A percentile compares a stretch with the other conserved stretches of the same genome.
phyloP scores from a whole-genome alignment of 805 yeast species.

The Myxozyma geophila region DNA sequence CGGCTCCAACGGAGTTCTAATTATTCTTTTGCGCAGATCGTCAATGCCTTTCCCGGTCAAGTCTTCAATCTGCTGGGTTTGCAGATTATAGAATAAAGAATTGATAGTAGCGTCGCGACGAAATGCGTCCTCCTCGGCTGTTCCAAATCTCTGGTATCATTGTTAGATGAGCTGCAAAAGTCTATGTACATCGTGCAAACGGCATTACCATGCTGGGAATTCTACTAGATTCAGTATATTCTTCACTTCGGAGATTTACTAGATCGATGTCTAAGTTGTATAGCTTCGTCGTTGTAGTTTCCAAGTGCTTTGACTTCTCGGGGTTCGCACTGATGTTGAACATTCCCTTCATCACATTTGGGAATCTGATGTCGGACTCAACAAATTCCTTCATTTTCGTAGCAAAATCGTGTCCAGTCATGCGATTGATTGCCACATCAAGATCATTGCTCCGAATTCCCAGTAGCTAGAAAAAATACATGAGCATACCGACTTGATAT shows the following conservation, averaged over 20 bases:
- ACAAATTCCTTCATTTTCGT: slow-evolving; percentile 59
- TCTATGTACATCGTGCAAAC: neutral
- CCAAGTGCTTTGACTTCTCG: slow-evolving; percentile 93
- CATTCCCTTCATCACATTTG: slow-evolving; percentile 28
- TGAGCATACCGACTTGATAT: too few relatives aligned
- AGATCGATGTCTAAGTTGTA: slow-evolving; percentile 88
- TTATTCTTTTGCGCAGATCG: slow-evolving; percentile 70
- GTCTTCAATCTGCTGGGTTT: slow-evolving; percentile 75
- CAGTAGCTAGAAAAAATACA: slow-evolving; percentile 53
- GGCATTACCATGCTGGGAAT: slow-evolving; percentile 61
- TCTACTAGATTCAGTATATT: slow-evolving; percentile 78
- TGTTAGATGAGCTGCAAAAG: neutral
- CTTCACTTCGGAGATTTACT: slow-evolving; percentile 87
- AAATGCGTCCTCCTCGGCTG: slow-evolving; percentile 87
- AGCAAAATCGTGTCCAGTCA: slow-evolving; percentile 89
- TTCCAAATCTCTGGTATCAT: slow-evolving; percentile 64
- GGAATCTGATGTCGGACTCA: slow-evolving; percentile 7
- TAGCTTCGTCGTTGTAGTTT: slow-evolving; percentile 90
- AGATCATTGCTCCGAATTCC: slow-evolving; percentile 83
- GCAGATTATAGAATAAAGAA: slow-evolving; percentile 85
- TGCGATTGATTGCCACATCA: slow-evolving; percentile 84
- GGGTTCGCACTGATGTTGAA: slow-evolving; percentile 61
- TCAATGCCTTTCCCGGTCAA: slow-evolving; percentile 74
- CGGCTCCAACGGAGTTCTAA: slow-evolving; percentile 89
- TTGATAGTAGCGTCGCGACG: slow-evolving; percentile 95